Evolutionary conservation across 805 yeast species (phyloP).

Genomic region (Candida easanensis): DNA sequence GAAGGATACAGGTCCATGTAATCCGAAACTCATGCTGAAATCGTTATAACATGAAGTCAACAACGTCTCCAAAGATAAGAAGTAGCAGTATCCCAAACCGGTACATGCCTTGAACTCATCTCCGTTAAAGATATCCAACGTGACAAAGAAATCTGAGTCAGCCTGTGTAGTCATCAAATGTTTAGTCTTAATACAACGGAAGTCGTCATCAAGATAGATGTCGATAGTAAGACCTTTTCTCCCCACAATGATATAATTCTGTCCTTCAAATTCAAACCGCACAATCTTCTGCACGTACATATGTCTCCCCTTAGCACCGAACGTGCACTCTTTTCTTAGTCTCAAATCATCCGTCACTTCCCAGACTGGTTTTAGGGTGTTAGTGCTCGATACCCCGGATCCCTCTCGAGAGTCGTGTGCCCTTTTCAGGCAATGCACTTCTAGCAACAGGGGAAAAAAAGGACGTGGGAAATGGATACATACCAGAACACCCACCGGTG

Average conservation of each 20-base stretch:
- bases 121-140: conserved; percentile 11
- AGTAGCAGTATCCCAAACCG: conserved; percentile 26
- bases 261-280: conserved; percentile 5
- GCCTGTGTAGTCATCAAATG: conserved; percentile 19
- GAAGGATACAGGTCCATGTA: conserved; percentile 24
- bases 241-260: conserved; percentile 13
- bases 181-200: conserved; percentile 14
- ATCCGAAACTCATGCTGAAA: conserved; percentile 26
- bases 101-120: conserved; percentile 21
- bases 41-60: conserved; percentile 18
- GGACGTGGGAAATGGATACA: not conserved
- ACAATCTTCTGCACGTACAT: conserved; percentile 16
- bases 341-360: conserved; percentile 8
- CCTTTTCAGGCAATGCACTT: not conserved
- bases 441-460: not conserved
- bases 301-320: conserved; percentile 14
- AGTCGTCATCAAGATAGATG: conserved; percentile 15
- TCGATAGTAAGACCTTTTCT: conserved; percentile 20
- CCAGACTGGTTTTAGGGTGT: conserved; percentile 7
- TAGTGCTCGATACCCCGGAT: conserved; percentile 7
- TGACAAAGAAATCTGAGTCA: conserved; percentile 23
- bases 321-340: conserved; percentile 3
- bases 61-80: conserved; percentile 16
- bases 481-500: conserved; percentile 15
- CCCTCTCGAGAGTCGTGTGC: not conserved